Percentiles rank a stretch among this genome's conserved stretches.
These are phyloP conservation scores for Penicillium capsulatum DNA, from an alignment of 2,329 filamentous ascomycete genomes.

Conservation along the genomic window DNA sequence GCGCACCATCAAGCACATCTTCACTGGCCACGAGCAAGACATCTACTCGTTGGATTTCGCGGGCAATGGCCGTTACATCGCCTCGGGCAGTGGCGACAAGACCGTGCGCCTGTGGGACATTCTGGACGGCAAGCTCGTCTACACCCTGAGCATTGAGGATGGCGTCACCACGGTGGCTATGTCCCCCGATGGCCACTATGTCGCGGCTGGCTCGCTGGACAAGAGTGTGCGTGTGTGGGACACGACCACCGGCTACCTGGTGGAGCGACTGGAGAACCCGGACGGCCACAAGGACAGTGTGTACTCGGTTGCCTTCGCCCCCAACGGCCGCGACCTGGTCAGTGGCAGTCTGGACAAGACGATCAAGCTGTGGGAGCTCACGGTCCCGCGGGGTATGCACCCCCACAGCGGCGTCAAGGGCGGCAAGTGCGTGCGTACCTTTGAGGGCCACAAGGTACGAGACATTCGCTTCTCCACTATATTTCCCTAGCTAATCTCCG, in stretches of 20 bases:
- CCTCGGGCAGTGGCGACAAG: slow-evolving; percentile 89
- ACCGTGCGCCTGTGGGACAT: slow-evolving; percentile 97
- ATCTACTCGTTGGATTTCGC: slow-evolving; percentile 97
- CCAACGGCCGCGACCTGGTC: slow-evolving; percentile 86
- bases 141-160: slow-evolving; percentile 89
- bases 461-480: slow-evolving; percentile 2
- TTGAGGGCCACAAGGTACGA: slow-evolving; percentile 87
- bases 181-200: slow-evolving; percentile 88
- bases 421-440: slow-evolving; percentile 92
- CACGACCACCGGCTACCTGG: slow-evolving; percentile 74
- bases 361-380: slow-evolving; percentile 98
- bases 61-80: slow-evolving; percentile 87
- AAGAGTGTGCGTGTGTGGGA: slow-evolving; percentile 99
- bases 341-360: slow-evolving; percentile 95
- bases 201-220: slow-evolving; percentile 90
- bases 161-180: slow-evolving; percentile 97
- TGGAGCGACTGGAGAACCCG: slow-evolving; percentile 86
- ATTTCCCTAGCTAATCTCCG: slow-evolving; percentile 5
- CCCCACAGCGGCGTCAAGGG: slow-evolving; percentile 68
- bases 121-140: slow-evolving; percentile 72
- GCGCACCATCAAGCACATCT: slow-evolving; percentile 82
- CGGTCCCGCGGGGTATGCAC: slow-evolving; percentile 63
- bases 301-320: slow-evolving; percentile 93
- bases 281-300: slow-evolving; percentile 96
- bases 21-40: slow-evolving; percentile 96